Conservation (phyloP, 352 stramenopile genomes). For the Pythium diclinum region DNA sequence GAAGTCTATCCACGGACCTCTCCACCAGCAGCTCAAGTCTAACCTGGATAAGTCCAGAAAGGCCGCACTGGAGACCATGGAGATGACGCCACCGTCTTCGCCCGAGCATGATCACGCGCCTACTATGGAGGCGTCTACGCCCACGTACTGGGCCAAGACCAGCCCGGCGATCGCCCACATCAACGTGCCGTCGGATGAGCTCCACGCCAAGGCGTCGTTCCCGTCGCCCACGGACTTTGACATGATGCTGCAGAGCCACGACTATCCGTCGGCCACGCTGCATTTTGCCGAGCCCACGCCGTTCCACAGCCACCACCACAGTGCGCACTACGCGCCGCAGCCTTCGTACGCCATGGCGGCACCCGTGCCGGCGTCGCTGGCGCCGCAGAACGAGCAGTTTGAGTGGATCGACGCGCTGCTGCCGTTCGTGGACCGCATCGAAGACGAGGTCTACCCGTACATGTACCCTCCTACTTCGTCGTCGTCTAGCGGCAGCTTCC, state of each 20-base stretch:
- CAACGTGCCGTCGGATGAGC: not conserved
- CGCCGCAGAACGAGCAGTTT: not conserved
- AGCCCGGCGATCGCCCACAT: not conserved
- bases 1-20: slow-evolving; percentile 20
- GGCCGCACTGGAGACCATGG: not conserved
- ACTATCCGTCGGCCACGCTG: not conserved
- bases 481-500: not conserved
- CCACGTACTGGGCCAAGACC: not conserved
- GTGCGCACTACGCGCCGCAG: not conserved
- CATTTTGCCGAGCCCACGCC: not conserved
- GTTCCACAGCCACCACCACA: not conserved
- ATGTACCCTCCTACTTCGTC: not conserved
- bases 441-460: slow-evolving; percentile 6
- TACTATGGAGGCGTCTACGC: no score
- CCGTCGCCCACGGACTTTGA: slow-evolving; percentile 11
- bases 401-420: slow-evolving; percentile 10
- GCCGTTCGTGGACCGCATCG: slow-evolving; percentile 8
- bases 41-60: not conserved
- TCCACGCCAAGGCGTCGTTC: not conserved
- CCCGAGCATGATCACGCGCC: not conserved
- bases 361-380: not conserved
- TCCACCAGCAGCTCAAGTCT: not conserved
- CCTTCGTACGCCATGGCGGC: not conserved
- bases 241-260: slow-evolving; percentile 2
- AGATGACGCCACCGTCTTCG: not conserved